phyloP scores from a whole-genome alignment of 169 alveolate species.

The Plasmodium chabaudi region DNA sequence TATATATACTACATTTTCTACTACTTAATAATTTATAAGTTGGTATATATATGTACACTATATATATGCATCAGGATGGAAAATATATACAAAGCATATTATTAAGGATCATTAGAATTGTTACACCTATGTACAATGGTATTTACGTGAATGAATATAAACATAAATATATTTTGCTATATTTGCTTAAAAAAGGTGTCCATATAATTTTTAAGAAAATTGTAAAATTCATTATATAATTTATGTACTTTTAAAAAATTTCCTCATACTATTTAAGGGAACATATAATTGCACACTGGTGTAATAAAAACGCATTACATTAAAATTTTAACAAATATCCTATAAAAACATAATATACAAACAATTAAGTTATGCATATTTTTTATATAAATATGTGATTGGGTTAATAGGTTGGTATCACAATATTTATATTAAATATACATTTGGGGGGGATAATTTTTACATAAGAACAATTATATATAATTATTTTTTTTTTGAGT shows the following conservation, averaged over 20 bases:
- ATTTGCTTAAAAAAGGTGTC: constrained; percentile 13
- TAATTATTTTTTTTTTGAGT: too few species aligned
- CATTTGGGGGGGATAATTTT: too few species aligned
- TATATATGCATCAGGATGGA: too few species aligned
- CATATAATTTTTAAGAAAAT: not conserved
- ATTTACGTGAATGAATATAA: not conserved
- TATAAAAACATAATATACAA: not conserved
- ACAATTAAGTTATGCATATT: not conserved
- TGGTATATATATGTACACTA: not conserved
- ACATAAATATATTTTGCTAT: constrained; percentile 8
- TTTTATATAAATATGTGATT: too few species aligned
- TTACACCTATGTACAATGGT: too few species aligned
- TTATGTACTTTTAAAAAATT: constrained; percentile 6
- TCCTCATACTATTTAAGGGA: constrained; percentile 3
- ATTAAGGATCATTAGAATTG: too few species aligned
- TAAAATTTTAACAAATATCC: constrained; percentile 1
- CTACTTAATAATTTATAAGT: not conserved
- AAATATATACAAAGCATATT: too few species aligned
- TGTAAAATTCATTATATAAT: constrained; percentile 5
- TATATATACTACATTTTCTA: not conserved
- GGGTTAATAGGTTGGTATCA: too few species aligned
- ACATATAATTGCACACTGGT: constrained; percentile 19
- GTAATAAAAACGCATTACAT: constrained; percentile 13
- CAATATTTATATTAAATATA: too few species aligned
- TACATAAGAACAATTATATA: too few species aligned